A percentile compares a stretch with the other conserved stretches of the same genome.
Evolutionary conservation across 805 yeast species (phyloP).

Genomic region (Isabelozyma gotoi): DNA sequence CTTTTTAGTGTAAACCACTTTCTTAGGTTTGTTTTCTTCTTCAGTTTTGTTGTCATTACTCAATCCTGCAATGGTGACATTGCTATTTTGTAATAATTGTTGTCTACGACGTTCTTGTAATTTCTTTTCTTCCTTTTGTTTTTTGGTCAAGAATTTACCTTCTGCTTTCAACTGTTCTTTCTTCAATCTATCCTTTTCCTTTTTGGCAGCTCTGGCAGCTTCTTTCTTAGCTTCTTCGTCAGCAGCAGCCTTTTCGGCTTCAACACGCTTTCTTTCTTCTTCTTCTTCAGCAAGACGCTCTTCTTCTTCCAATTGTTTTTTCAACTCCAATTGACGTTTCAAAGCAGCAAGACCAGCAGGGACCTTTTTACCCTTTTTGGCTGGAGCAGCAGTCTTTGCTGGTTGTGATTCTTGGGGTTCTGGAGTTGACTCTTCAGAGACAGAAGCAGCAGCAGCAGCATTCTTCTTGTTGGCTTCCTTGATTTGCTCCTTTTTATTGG

Average conservation of each 20-base stretch:
- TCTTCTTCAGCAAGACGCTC: slow-evolving; percentile 70
- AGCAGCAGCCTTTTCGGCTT: slow-evolving; percentile 48
- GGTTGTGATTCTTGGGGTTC: slow-evolving; percentile 39
- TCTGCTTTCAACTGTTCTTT: slow-evolving; percentile 93
- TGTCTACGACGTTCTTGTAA: slow-evolving; percentile 86
- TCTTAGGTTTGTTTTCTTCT: slow-evolving; percentile 51
- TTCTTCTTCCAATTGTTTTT: slow-evolving; percentile 86
- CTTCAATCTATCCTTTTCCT: slow-evolving; percentile 83
- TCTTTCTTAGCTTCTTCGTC: slow-evolving; percentile 69
- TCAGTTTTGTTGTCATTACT: slow-evolving; percentile 27
- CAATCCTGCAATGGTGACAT: slow-evolving; percentile 74
- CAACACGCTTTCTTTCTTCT: slow-evolving; percentile 50
- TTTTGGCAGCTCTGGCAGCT: slow-evolving; percentile 61
- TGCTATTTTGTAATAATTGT: slow-evolving; percentile 72
- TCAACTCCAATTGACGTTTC: slow-evolving; percentile 83
- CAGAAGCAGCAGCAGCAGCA: slow-evolving; percentile 35
- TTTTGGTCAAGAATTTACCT: slow-evolving; percentile 90
- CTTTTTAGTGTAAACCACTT: slow-evolving; percentile 69
- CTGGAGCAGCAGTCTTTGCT: slow-evolving; percentile 32
- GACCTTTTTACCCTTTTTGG: slow-evolving; percentile 70
- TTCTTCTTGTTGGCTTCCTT: slow-evolving; percentile 47
- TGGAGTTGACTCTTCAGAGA: slow-evolving; percentile 27
- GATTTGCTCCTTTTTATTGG: slow-evolving; percentile 57
- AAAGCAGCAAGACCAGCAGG: slow-evolving; percentile 92
- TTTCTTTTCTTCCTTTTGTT: slow-evolving; percentile 91